These are phyloP conservation scores for Amanita polypyramis DNA, from an alignment of 768 basidiomycete genomes.

Conservation along the genomic window DNA sequence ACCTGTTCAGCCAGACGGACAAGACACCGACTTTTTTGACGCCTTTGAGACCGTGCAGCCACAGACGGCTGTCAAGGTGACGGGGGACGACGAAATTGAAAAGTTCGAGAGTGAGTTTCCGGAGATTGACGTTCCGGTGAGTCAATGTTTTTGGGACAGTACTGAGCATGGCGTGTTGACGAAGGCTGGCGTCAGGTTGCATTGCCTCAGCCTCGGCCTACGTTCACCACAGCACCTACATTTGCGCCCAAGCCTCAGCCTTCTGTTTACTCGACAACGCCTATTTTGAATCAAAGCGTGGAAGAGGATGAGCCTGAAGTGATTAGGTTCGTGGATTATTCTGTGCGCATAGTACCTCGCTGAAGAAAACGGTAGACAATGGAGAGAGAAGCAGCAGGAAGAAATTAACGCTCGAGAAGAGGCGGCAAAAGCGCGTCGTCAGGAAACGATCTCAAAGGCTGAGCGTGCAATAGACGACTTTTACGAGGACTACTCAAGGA, in stretches of 20 bases:
- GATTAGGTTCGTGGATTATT: slow-evolving; percentile 50
- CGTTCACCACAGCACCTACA: slow-evolving; percentile 33
- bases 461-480: slow-evolving; percentile 84
- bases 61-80: slow-evolving; percentile 60
- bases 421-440: slow-evolving; percentile 60
- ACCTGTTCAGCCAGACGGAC: slow-evolving; percentile 16
- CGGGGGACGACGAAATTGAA: slow-evolving; percentile 77
- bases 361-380: slow-evolving; percentile 40
- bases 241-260: slow-evolving; percentile 74
- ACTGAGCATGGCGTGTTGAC: slow-evolving; percentile 5
- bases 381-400: slow-evolving; percentile 78
- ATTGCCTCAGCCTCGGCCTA: slow-evolving; percentile 24
- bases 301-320: slow-evolving; percentile 80
- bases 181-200: slow-evolving; percentile 8
- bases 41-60: slow-evolving; percentile 44
- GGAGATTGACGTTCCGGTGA: slow-evolving; percentile 44
- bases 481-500: slow-evolving; percentile 77
- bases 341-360: neutral
- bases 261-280: slow-evolving; percentile 60
- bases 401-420: slow-evolving; percentile 83
- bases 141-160: neutral
- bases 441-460: slow-evolving; percentile 77
- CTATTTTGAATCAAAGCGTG: slow-evolving; percentile 57
- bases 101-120: slow-evolving; percentile 84
- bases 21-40: slow-evolving; percentile 48